phyloP scores from a whole-genome alignment of 2,329 filamentous ascomycete species.

The Fusarium aywerte region DNA sequence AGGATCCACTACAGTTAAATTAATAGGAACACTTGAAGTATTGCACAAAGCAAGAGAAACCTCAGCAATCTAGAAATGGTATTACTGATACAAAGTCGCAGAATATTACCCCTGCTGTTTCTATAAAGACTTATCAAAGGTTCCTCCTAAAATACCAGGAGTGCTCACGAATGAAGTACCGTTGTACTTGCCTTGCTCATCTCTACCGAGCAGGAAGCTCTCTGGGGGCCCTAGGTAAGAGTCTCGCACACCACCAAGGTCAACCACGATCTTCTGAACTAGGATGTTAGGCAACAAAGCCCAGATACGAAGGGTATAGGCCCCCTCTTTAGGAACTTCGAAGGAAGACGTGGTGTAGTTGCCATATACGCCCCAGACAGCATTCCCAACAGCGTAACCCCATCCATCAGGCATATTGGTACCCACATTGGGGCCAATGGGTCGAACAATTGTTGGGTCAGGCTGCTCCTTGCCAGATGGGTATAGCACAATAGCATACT shows the following conservation, averaged over 20 bases:
- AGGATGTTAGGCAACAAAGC: slow-evolving; percentile 63
- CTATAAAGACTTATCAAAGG: not conserved
- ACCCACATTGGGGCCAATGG: slow-evolving; percentile 28
- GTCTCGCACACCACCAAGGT: slow-evolving; percentile 64
- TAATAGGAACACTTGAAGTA: too few species aligned
- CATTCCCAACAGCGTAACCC: slow-evolving; percentile 53
- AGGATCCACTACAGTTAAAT: too few species aligned
- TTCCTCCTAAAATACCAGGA: slow-evolving; percentile 4
- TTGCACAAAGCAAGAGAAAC: not conserved
- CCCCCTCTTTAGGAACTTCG: slow-evolving; percentile 54
- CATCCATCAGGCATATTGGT: slow-evolving; percentile 32
- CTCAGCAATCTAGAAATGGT: not conserved
- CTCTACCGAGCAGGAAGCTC: slow-evolving; percentile 55
- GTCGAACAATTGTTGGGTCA: slow-evolving; percentile 12
- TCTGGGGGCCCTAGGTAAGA: slow-evolving; percentile 68
- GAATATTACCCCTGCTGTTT: not conserved
- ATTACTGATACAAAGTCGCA: not conserved
- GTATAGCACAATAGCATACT: slow-evolving; percentile 62
- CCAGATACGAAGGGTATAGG: slow-evolving; percentile 63
- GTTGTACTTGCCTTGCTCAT: slow-evolving; percentile 22
- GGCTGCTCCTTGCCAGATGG: slow-evolving; percentile 47
- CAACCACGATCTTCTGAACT: slow-evolving; percentile 66
- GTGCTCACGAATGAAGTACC: slow-evolving; percentile 26
- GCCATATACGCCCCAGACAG: slow-evolving; percentile 57
- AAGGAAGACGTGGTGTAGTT: slow-evolving; percentile 60